phyloP scores from a whole-genome alignment of 129 eudicot genomes.

The Centrapalus pauciflorus region DNA sequence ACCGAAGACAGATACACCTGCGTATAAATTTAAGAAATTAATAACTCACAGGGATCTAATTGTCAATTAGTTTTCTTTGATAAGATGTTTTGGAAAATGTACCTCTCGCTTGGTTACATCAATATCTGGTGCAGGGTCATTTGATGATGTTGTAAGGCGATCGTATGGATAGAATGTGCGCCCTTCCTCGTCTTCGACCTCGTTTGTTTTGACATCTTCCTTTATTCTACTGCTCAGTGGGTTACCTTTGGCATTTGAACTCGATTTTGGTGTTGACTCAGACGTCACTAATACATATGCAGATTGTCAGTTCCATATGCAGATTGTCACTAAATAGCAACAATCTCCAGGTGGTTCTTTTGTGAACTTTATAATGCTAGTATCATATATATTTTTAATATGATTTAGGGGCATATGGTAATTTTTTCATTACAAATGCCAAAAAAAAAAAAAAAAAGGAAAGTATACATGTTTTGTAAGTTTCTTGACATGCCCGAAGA shows the following conservation, averaged over 20 bases:
- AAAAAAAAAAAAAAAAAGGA: too few species aligned
- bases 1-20: constrained; percentile 72
- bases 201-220: constrained; percentile 67
- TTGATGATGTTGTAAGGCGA: constrained; percentile 55
- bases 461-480: too few species aligned
- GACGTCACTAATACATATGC: constrained; percentile 39
- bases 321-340: too few species aligned
- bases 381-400: too few species aligned
- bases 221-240: constrained; percentile 37
- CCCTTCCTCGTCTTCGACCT: constrained; percentile 72
- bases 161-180: constrained; percentile 63
- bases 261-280: constrained; percentile 40
- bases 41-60: not conserved
- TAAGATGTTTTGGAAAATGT: not conserved
- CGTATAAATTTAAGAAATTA: not conserved
- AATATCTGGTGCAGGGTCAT: constrained; percentile 64
- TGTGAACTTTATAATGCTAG: too few species aligned
- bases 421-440: too few species aligned
- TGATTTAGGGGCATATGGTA: too few species aligned
- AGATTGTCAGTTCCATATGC: too few species aligned
- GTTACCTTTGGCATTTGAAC: constrained; percentile 38
- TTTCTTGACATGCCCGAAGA: too few species aligned
- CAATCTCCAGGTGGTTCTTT: too few species aligned
- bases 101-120: constrained; percentile 88
- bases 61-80: not conserved